Conservation (phyloP, 1,139 yeast genomes). For the Wickerhamomyces sp. region DNA sequence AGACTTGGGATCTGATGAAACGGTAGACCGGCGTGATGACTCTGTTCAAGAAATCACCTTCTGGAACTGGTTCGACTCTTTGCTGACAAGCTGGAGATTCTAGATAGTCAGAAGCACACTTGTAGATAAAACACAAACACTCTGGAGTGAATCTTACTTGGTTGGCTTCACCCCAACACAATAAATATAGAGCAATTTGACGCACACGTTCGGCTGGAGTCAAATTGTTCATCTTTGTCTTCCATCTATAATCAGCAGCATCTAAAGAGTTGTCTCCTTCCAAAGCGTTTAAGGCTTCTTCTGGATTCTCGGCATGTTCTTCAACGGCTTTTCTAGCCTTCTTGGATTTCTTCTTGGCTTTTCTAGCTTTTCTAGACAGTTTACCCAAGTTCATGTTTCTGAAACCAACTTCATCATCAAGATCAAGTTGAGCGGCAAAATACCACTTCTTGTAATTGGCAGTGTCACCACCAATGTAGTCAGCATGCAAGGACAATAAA, state of each 20-base stretch:
- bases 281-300: conserved; percentile 50
- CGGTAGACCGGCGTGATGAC: conserved; percentile 89
- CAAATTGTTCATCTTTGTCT: conserved; percentile 63
- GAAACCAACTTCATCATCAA: conserved; percentile 78
- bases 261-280: conserved; percentile 83
- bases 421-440: conserved; percentile 85
- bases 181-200: conserved; percentile 82
- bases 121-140: conserved; percentile 85
- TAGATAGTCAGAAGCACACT: conserved; percentile 87
- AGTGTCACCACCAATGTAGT: conserved; percentile 91
- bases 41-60: conserved; percentile 92
- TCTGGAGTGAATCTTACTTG: conserved; percentile 96
- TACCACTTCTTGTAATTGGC: conserved; percentile 95
- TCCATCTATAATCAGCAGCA: conserved; percentile 86
- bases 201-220: conserved; percentile 78
- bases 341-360: conserved; percentile 55
- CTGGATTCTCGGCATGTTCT: conserved; percentile 42
- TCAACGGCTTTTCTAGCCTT: conserved; percentile 58
- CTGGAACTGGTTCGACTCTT: conserved; percentile 84
- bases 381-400: conserved; percentile 78
- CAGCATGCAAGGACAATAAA: conserved; percentile 86
- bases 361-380: conserved; percentile 47
- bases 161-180: conserved; percentile 98
- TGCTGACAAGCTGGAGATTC: conserved; percentile 88
- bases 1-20: conserved; percentile 90